Base-by-base conservation (phyloP, 2,329 filamentous ascomycete species). In the Monosporascus sp. region DNA sequence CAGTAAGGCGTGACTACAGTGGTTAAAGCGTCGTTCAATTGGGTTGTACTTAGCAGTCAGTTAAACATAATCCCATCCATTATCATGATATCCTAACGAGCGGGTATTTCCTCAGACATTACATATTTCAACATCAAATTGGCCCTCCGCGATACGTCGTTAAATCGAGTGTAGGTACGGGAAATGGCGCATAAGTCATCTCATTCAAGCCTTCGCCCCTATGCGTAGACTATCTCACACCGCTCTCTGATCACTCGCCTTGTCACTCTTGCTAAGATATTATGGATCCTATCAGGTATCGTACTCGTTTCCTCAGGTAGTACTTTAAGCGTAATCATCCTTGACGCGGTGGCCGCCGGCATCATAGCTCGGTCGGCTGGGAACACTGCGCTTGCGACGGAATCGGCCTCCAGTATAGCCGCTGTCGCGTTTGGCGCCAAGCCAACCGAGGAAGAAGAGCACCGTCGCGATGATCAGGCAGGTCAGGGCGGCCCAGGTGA, bases 401-500 rank as follows among this genome's bases (percentile, higher is more conserved):
- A 71, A 73, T 46, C 70, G 66, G 36, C 72, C 72, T 59, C 72
- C 66, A 58, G 72, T 67, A 56, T 73, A 66, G 41, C 70, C 68
- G 58, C 64, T 49, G 49, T 41, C 61, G 27, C 69, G 67, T 58
- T 77, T 76, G 55, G 76, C 74, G 50, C 76, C 73, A 40, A 82
- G 74, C 27, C 82, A 80, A 50, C 84, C 84, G 34, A 85, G 52
- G 69, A 81, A 87, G 74, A 91, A 90, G 54, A 91, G 73, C 31
- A 90, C 60, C 4, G 80, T 82, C 17, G 87, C 80, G 59, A 92
- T 69, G 60, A 90, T 73, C 62, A 90, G 81, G 51, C 80, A 80
- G 9, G 81, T 82, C 71, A 85, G 84, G 1, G 87, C 81, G 17
- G 79, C 85, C 90, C 90, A 94, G 58, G 84, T 85, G 73, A 91